Base-by-base conservation (phyloP, 768 basidiomycete species). In the Auriculariales sp. region DNA sequence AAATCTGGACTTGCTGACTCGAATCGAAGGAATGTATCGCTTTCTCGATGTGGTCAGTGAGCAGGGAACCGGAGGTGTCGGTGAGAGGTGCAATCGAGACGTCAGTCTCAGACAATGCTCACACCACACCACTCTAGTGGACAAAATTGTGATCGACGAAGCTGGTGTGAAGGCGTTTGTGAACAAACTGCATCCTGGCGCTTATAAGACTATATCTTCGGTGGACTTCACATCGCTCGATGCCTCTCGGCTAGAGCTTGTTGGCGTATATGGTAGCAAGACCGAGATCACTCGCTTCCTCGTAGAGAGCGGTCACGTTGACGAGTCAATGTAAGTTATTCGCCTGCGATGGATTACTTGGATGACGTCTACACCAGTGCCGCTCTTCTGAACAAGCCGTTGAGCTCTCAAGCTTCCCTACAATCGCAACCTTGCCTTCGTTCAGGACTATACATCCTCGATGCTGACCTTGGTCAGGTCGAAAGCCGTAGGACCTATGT, bases 91-190 rank as follows among this genome's bases (percentile, higher is more conserved):
- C 29, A 32, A 15, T 29, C 9, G 51, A 30, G 1, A 12, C 47
- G 22, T n/a, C 7, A 19, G 3, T n/a, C 28, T 7, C 15, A 22
- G 25, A 32, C 31, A 11, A 14, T 28, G 4, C 39, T 33, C 10
- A 15, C 27, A 25, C 19, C 19, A 25, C 24, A 25, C 44, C 35
- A 2, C 3, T 46, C 15, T 52, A 78, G 78, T 78, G 32, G 77
- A 79, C 55, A 81, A 81, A 56, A 70, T 81, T 28, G 72, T 81
- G 58, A 81, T 81, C 27, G 64, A 66, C 2, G 75, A 78, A 57
- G 62, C 68, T 2, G 71, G 74, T 2, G 61, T 81, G 11, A 61
- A 64, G 52, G 53, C 62, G 2, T 70, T 80, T 47, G 68, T 76
- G 55, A 74, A 79, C 47, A 57, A 56, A 15, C 42, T 78, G 7